Conservation (phyloP, 495 filamentous ascomycete species). For the Pyrenula aspistea region DNA sequence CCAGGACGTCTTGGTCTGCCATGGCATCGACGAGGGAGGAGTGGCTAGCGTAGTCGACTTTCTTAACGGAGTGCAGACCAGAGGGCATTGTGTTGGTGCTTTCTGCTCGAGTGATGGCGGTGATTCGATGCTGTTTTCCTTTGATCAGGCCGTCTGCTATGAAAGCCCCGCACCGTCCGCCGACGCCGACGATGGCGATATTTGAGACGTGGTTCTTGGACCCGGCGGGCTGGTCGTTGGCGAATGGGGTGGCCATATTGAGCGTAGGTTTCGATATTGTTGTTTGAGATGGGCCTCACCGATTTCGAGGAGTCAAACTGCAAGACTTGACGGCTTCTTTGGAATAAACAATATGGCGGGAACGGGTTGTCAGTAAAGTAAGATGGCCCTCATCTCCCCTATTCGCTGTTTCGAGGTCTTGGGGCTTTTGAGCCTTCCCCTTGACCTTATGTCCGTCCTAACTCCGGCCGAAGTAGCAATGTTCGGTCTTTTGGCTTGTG, state of each 20-base stretch:
- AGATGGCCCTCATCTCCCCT: no score
- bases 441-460: no score
- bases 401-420: no score
- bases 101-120: constrained; percentile 35
- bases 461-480: no score
- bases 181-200: constrained; percentile 15
- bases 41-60: constrained; percentile 35
- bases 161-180: constrained; percentile 41
- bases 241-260: not conserved
- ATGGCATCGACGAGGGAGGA: constrained; percentile 32
- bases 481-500: no score
- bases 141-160: constrained; percentile 37
- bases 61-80: constrained; percentile 26
- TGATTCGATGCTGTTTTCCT: constrained; percentile 36
- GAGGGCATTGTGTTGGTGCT: constrained; percentile 25
- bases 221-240: not conserved
- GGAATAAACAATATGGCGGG: no score
- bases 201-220: not conserved
- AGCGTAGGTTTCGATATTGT: no score
- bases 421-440: no score
- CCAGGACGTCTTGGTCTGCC: constrained; percentile 39
- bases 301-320: no score
- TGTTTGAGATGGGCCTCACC: no score
- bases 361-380: no score
- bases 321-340: no score